Base-by-base conservation (phyloP, 768 basidiomycete genomes). In the Hygrophoropsis aurantiaca region DNA sequence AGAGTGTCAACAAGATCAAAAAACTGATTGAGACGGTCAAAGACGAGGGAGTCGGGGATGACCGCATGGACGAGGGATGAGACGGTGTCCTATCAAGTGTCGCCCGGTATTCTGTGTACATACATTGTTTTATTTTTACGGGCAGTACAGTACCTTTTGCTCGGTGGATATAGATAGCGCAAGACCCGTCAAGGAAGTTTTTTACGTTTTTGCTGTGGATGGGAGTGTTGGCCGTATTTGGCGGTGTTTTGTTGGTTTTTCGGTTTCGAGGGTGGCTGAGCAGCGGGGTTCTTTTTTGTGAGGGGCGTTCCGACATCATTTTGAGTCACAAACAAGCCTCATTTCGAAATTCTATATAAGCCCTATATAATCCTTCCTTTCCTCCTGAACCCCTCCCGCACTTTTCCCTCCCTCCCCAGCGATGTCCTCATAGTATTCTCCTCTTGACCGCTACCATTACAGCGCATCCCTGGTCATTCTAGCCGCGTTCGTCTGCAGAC, bases 1-100 rank as follows among this genome's bases (percentile, higher is more conserved):
- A 95, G 72, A 88, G 88, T 61, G 70, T 84, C 50, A 80, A 78
- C 44, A 93, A 92, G 77, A 84, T 88, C 59, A 86, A 82, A 73
- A 88, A 82, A 64, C 73, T 90, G 53, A 74, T 86, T 59, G 87
- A 82, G 51, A 87, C 82, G 20, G 75, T 75, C 52, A 79, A 75
- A 66, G 87, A 89, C 55, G 82, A 74, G 32, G 68, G 77, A 32
- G 64, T 52, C 19, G 77, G 69, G 37, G 81, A 81, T 47, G 82
- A 84, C 42, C 69, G 75, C 58, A 89, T 89, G 87, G 89, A 89
- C 58, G 84, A 87, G 61, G 84, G 85, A 53, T 88, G 74, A 80
- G 10, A 41, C 32, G 23, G 37, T 8, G 20, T 26, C 40, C 32
- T 46, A n/a, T n/a, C n/a, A n/a, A n/a, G n/a, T n/a, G n/a, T n/a